Base-by-base conservation (phyloP, 306 rosid species). In the Vigna trinervia region DNA sequence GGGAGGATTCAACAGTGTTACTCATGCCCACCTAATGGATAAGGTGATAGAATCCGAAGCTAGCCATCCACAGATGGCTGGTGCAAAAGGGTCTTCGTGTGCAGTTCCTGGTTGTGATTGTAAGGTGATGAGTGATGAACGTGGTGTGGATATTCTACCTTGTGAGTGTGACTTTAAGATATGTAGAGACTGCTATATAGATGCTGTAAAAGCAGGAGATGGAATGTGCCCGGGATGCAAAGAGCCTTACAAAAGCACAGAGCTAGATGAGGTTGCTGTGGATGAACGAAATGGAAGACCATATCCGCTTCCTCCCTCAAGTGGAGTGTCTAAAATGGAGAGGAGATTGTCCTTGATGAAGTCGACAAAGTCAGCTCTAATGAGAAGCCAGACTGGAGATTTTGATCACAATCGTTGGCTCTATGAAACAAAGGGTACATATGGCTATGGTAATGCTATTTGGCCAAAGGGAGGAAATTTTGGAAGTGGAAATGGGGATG, bases 11-110 rank as follows among this genome's bases (percentile, higher is more conserved):
- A 94, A 94, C 65, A 92, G 95, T 47, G 92, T 87, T 10, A 92
- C 97, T 0, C 71, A 94, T 39, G 97, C 97, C 14, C 98, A 94
- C 86, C 88, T 94, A 36, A 94, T 92, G 98, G 97, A 94, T 82
- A 94, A 94, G 79, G 98, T 94, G 71, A 92, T 68, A 22, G 98
- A 94, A 41, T 90, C 98, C 12, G 96, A 94, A 82, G 85, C 87
- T 75, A 90, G 69, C 81, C 98, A 94, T 84, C 97, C 97, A 8
- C 98, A 94, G 87, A 92, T 94, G 98, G 97, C 98, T 0, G 98
- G 98, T 62, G 86, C 91, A 19, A 94, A 89, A 82, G 98, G 97
- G 13, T 92, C 97, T 61, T 87, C 90, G 1, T 94, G 98, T 79
- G 91, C 93, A 34, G 66, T 94, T 71, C 97, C 87, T 73, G 98